phyloP scores from a whole-genome alignment of 2,329 filamentous ascomycete genomes.

The Trichoderma endophyticum region DNA sequence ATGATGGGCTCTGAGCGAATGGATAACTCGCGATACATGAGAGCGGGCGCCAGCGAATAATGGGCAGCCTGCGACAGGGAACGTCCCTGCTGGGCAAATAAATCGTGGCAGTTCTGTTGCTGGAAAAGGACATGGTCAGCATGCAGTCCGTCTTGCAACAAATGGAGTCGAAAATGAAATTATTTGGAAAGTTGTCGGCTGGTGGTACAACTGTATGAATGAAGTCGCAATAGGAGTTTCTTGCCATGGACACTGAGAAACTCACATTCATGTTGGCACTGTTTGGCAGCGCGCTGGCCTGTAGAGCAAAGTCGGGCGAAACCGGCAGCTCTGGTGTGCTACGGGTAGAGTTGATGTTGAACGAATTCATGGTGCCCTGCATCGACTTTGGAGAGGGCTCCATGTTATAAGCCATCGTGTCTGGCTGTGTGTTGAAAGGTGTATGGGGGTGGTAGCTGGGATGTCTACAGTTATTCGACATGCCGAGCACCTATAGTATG shows the following conservation, averaged over 20 bases:
- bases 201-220: neutral
- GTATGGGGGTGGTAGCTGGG: neutral
- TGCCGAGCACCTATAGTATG: neutral
- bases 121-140: neutral
- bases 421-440: neutral
- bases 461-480: neutral
- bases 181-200: neutral
- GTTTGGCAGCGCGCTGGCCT: neutral
- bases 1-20: slow-evolving; percentile 36
- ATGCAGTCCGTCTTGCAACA: neutral
- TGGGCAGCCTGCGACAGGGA: slow-evolving; percentile 29
- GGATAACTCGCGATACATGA: slow-evolving; percentile 46
- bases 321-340: neutral
- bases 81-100: neutral
- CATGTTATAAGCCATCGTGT: neutral
- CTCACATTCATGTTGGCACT: neutral
- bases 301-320: neutral
- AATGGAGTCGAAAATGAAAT: neutral
- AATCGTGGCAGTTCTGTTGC: neutral
- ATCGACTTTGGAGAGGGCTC: neutral
- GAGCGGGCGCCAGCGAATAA: slow-evolving; percentile 28
- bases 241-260: neutral
- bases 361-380: neutral
- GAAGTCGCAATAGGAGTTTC: neutral
- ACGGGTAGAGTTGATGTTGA: neutral